phyloP scores from a whole-genome alignment of 2,329 filamentous ascomycete species.

The Penicillium sp. region DNA sequence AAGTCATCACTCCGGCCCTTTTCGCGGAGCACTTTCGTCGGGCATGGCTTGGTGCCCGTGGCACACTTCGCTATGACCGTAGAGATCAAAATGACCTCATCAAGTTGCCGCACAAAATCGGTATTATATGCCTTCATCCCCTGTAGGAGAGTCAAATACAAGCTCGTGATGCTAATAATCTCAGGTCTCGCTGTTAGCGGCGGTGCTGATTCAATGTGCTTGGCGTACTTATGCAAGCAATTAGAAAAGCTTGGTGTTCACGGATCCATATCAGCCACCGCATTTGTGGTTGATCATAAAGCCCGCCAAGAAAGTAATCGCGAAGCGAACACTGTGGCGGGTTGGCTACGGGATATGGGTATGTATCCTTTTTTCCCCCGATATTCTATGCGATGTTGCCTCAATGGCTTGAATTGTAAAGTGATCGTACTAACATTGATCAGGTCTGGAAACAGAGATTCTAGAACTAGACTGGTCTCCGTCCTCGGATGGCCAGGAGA shows the following conservation, averaged over 20 bases:
- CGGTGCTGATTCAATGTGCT: conserved; percentile 96
- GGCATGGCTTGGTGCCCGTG: conserved; percentile 32
- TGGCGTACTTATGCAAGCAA: conserved; percentile 72
- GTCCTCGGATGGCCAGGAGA: conserved; percentile 3
- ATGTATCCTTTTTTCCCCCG: conserved; percentile 18
- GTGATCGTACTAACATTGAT: background rate
- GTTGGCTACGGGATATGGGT: conserved; percentile 52
- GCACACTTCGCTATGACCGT: conserved; percentile 12
- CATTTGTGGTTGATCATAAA: conserved; percentile 66
- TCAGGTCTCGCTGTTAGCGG: conserved; percentile 83
- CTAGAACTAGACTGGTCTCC: conserved; percentile 58
- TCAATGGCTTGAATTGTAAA: background rate
- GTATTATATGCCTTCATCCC: conserved; percentile 14
- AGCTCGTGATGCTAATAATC: conserved; percentile 7
- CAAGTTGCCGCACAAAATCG: conserved; percentile 30
- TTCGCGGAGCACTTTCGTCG: conserved; percentile 35
- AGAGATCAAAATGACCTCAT: conserved; percentile 9
- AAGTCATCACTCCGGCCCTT: conserved; percentile 31
- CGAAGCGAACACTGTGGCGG: conserved; percentile 58
- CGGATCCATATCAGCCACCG: conserved; percentile 46
- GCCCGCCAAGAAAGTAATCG: conserved; percentile 58
- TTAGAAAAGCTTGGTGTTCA: conserved; percentile 38
- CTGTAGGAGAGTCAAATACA: background rate
- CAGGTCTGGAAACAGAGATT: conserved; percentile 41
- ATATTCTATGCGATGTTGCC: no score